Evolutionary conservation across 1,284 basidiomycete genomes (phyloP).

Genomic region (Cryptococcus sp.): DNA sequence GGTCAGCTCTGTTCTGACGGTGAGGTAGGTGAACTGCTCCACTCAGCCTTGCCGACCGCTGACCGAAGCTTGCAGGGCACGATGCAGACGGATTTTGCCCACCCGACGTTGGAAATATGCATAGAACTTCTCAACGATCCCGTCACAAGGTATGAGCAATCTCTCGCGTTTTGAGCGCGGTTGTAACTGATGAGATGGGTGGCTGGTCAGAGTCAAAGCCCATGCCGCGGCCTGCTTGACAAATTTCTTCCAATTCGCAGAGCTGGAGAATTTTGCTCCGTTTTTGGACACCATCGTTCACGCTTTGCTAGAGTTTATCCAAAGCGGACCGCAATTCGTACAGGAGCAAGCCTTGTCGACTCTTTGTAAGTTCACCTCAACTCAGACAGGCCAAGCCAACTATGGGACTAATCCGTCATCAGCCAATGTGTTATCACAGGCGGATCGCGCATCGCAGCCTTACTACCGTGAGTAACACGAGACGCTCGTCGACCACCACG

Average conservation of each 20-base stretch:
- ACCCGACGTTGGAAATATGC: slow-evolving; percentile 60
- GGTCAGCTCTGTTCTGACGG: slow-evolving; percentile 81
- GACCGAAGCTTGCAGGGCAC: slow-evolving; percentile 22
- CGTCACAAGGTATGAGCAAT: slow-evolving; percentile 63
- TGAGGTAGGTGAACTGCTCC: slow-evolving; percentile 58
- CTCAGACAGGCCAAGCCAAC: neutral
- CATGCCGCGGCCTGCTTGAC: slow-evolving; percentile 83
- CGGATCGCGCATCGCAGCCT: slow-evolving; percentile 57
- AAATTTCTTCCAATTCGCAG: slow-evolving; percentile 82
- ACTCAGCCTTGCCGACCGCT: neutral
- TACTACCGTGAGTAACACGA: slow-evolving; percentile 33
- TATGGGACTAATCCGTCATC: slow-evolving; percentile 39
- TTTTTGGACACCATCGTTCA: slow-evolving; percentile 76
- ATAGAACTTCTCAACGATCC: slow-evolving; percentile 73
- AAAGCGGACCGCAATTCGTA: slow-evolving; percentile 60
- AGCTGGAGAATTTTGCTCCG: slow-evolving; percentile 67
- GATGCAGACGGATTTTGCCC: slow-evolving; percentile 31
- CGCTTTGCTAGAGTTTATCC: slow-evolving; percentile 65
- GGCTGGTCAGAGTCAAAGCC: slow-evolving; percentile 65
- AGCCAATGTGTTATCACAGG: slow-evolving; percentile 80
- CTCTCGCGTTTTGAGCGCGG: neutral
- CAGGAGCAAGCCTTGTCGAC: slow-evolving; percentile 83
- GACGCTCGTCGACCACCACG: neutral
- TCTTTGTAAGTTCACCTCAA: slow-evolving; percentile 24
- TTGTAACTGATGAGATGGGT: neutral